Conservation (phyloP, 1,284 basidiomycete genomes). For the Pascua sp. region DNA sequence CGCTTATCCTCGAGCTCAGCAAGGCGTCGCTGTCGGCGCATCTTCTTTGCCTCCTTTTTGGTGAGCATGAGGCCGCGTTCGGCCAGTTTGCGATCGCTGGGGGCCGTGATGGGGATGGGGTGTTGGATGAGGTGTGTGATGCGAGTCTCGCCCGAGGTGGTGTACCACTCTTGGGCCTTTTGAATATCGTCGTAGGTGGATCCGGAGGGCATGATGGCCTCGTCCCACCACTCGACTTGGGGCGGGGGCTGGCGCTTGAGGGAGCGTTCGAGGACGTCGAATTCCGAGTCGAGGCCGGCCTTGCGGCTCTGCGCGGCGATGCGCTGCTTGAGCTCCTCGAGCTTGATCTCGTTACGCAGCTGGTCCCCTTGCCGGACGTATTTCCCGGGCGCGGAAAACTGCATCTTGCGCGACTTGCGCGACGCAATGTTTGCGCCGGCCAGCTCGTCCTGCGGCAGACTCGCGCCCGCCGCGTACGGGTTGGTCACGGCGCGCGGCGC, state of each 20-base stretch:
- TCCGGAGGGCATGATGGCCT: constrained; percentile 67
- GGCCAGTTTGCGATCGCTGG: constrained; percentile 69
- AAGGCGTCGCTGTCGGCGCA: constrained; percentile 81
- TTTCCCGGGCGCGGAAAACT: constrained; percentile 87
- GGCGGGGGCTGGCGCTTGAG: constrained; percentile 83
- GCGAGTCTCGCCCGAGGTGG: constrained; percentile 66
- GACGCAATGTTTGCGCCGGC: constrained; percentile 62
- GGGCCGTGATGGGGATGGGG: constrained; percentile 91
- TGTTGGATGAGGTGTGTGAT: constrained; percentile 93
- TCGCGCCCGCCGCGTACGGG: constrained; percentile 60
- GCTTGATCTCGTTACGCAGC: constrained; percentile 71
- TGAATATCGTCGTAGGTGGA: constrained; percentile 73
- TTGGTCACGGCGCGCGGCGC: constrained; percentile 51
- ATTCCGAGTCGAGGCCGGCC: constrained; percentile 87
- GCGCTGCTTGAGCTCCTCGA: constrained; percentile 86
- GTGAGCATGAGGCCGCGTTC: constrained; percentile 85
- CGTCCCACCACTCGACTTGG: constrained; percentile 96
- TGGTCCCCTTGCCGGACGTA: constrained; percentile 81
- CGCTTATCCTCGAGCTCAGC: constrained; percentile 91
- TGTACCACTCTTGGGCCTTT: constrained; percentile 50
- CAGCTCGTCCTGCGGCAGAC: constrained; percentile 47
- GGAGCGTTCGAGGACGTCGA: constrained; percentile 82
- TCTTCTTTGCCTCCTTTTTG: constrained; percentile 95
- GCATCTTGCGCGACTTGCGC: constrained; percentile 59
- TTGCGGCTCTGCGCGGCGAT: constrained; percentile 89